Conservation (phyloP, 1,284 basidiomycete species). For the Inonotus hispidus region DNA sequence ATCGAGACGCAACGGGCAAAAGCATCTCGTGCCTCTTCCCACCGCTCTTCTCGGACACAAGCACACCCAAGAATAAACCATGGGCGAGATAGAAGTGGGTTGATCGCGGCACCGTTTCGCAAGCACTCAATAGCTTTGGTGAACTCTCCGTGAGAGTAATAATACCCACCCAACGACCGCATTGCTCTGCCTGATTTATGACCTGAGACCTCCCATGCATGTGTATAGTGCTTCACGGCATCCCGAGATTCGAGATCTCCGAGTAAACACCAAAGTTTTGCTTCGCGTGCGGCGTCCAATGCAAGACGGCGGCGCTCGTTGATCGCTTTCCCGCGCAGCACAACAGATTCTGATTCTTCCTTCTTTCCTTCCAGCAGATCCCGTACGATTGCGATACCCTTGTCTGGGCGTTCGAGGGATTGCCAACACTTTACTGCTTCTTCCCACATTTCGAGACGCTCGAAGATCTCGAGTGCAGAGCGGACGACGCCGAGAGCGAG, state of each 20-base stretch:
- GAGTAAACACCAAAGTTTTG: conserved; percentile 93
- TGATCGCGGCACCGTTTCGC: conserved; percentile 75
- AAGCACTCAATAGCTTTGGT: conserved; percentile 63
- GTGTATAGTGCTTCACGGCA: conserved; percentile 69
- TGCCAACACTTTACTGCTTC: conserved; percentile 86
- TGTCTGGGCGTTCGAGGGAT: conserved; percentile 71
- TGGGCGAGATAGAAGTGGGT: conserved; percentile 79
- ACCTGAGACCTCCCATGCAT: conserved; percentile 80
- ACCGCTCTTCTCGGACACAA: conserved; percentile 73
- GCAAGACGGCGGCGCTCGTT: conserved; percentile 38
- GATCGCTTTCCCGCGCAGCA: conserved; percentile 52
- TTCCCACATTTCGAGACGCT: conserved; percentile 95
- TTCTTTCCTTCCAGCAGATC: conserved; percentile 82
- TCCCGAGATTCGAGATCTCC: conserved; percentile 83
- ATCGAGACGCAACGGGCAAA: conserved; percentile 86
- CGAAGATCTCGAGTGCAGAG: conserved; percentile 88
- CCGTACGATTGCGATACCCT: conserved; percentile 72
- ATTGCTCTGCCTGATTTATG: conserved; percentile 83
- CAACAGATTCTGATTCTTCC: conserved; percentile 72
- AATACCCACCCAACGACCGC: conserved; percentile 83
- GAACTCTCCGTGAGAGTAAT: conserved; percentile 71
- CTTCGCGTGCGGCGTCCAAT: conserved; percentile 70
- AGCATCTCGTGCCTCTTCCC: conserved; percentile 79
- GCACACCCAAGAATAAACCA: conserved; percentile 98
- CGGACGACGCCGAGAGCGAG: conserved; percentile 79